Base-by-base conservation (phyloP, 2,329 filamentous ascomycete genomes). In the Neonectria coccinea region DNA sequence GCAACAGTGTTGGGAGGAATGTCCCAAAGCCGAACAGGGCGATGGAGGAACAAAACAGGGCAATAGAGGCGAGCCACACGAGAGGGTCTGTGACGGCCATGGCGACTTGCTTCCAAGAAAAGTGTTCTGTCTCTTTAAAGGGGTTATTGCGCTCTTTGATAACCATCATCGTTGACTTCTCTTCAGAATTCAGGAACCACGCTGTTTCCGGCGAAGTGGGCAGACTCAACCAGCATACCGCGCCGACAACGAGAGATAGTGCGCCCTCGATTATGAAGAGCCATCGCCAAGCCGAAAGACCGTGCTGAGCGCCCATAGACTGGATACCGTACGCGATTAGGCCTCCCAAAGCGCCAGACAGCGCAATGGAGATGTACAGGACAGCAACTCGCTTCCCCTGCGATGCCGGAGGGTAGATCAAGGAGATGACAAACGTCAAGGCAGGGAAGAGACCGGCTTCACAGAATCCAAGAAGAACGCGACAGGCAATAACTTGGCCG, bases 281-380 rank as follows among this genome's bases (percentile, higher is more conserved):
- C 84, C 84, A 86, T 56, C 83, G 69, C 84, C 84, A 86, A 1
- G 84, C 83, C 1, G 76, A 75, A 1, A 86, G 74, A 0, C 84
- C 83, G 29, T 77, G 78, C 1, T 73, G 74, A 1, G 79, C 81
- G 12, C 85, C 82, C 63, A 86, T 79, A 0, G 78, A 77, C 31
- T 81, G 78, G 3, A 77, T 73, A 0, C 66, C 74, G 16, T 74
- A 76, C 0, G 75, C 75, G 1, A 77, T 65, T 2, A 77, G 41
- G 0, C 77, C 76, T 2, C 77, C 75, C 4, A 78, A 67, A 0
- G 72, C 78, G 3, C 78, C 77, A 0, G 71, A 75, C 1, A 77
- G 64, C 0, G 70, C 71, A 27, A 76, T 78, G 1, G 74, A 74
- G 25, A 76, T 71, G 51, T 80, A 75, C 0, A 76, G 66, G 1